Evolutionary conservation across 352 stramenopile species (phyloP).

Genomic region (Lagenidium sp.): DNA sequence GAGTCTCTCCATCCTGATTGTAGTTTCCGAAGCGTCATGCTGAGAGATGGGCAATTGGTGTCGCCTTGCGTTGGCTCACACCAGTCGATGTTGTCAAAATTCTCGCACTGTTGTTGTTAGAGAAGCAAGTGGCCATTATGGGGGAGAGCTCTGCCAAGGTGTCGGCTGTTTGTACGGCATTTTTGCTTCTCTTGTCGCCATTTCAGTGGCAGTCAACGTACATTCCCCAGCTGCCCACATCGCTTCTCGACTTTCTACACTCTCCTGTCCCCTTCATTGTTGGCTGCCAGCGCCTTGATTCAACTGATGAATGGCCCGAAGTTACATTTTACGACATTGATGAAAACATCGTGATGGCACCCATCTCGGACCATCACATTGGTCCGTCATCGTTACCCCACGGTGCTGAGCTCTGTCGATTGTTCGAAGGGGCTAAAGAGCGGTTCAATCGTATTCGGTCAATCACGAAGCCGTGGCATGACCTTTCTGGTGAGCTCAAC

Average conservation of each 20-base stretch:
- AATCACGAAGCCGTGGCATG: slow-evolving; percentile 57
- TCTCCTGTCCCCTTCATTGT: slow-evolving; percentile 77
- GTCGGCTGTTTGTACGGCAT: slow-evolving; percentile 54
- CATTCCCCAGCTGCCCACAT: slow-evolving; percentile 67
- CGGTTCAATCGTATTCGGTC: slow-evolving; percentile 31
- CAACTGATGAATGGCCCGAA: slow-evolving; percentile 71
- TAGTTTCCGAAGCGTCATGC: slow-evolving; percentile 58
- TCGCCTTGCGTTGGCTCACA: slow-evolving; percentile 50
- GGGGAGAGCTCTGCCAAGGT: slow-evolving; percentile 54
- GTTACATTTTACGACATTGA: slow-evolving; percentile 84
- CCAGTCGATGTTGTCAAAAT: slow-evolving; percentile 62
- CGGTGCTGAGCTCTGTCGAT: slow-evolving; percentile 40
- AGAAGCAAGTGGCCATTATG: slow-evolving; percentile 80
- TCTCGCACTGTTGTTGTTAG: slow-evolving; percentile 54
- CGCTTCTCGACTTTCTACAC: slow-evolving; percentile 72
- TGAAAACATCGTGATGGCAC: slow-evolving; percentile 31
- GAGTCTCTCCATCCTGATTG: no score
- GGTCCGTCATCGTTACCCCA: slow-evolving; percentile 41
- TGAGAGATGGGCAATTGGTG: slow-evolving; percentile 61
- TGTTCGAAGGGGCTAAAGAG: slow-evolving; percentile 45
- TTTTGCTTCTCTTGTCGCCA: slow-evolving; percentile 60
- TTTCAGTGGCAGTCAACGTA: slow-evolving; percentile 87
- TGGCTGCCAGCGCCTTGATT: slow-evolving; percentile 44
- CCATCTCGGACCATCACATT: slow-evolving; percentile 33
- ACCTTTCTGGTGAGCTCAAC: slow-evolving; percentile 48